A percentile compares a stretch with the other conserved stretches of the same genome.
These are phyloP conservation scores for Metarhizium humberi DNA, from an alignment of 2,329 filamentous ascomycete species.

Conservation along the genomic window DNA sequence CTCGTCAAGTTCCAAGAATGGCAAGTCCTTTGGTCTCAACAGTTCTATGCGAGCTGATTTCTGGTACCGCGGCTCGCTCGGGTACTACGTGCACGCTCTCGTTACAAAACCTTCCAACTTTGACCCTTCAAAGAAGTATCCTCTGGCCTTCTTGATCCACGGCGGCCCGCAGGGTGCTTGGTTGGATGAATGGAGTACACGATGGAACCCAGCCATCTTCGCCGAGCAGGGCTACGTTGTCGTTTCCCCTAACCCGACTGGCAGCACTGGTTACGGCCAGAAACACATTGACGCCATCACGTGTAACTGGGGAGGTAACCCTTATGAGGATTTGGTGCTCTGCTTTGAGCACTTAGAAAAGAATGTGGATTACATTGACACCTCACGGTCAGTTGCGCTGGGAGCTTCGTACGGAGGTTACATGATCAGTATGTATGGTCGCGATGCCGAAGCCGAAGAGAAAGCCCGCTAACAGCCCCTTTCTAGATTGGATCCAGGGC, in stretches of 20 bases:
- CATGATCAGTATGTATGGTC: slow-evolving; percentile 53
- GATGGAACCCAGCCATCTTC: slow-evolving; percentile 82
- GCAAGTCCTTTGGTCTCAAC: slow-evolving; percentile 57
- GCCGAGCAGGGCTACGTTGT: slow-evolving; percentile 83
- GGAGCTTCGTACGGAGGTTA: slow-evolving; percentile 69
- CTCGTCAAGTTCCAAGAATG: slow-evolving; percentile 57
- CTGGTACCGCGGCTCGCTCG: slow-evolving; percentile 57
- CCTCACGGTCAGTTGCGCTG: slow-evolving; percentile 57
- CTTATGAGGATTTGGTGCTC: slow-evolving; percentile 73
- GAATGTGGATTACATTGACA: slow-evolving; percentile 60
- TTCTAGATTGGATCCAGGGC: slow-evolving; percentile 76
- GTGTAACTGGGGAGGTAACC: slow-evolving; percentile 74
- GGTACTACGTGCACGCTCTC: slow-evolving; percentile 60
- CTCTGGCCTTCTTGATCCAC: slow-evolving; percentile 71
- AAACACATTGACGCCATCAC: slow-evolving; percentile 67
- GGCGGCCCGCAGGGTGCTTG: slow-evolving; percentile 75
- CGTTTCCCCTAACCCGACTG: slow-evolving; percentile 74
- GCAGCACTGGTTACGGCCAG: slow-evolving; percentile 76
- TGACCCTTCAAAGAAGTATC: slow-evolving; percentile 62
- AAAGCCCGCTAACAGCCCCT: slow-evolving; percentile 20
- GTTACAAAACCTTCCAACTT: slow-evolving; percentile 59
- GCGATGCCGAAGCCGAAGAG: neutral
- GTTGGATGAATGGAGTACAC: slow-evolving; percentile 66
- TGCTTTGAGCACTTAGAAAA: slow-evolving; percentile 66
- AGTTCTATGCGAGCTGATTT: slow-evolving; percentile 56